phyloP scores from a whole-genome alignment of 1,284 basidiomycete genomes.

The Hemileia vastatrix region DNA sequence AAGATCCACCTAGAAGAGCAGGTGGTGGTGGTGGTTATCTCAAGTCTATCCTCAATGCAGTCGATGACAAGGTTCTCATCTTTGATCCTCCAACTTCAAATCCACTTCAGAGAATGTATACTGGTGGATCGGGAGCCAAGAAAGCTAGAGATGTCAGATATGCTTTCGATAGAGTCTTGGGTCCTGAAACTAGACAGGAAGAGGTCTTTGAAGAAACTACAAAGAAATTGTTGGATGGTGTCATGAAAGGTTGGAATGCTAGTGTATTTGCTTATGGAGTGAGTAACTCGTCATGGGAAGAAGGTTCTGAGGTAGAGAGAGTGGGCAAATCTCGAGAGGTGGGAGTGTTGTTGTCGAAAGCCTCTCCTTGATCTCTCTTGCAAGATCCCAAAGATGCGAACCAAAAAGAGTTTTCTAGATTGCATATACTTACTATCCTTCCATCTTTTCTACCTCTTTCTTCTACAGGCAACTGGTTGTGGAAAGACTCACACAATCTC shows the following conservation, averaged over 20 bases:
- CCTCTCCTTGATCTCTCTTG: too few species aligned
- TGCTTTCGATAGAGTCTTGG: conserved; percentile 42
- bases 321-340: too few species aligned
- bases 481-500: conserved; percentile 45
- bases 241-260: conserved; percentile 42
- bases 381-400: too few species aligned
- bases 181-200: conserved; percentile 33
- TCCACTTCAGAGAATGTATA: too few species aligned
- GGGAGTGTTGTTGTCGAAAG: too few species aligned
- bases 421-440: not conserved
- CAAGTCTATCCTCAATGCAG: conserved; percentile 38
- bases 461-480: conserved; percentile 37
- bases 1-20: conserved; percentile 6
- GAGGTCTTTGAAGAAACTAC: conserved; percentile 39
- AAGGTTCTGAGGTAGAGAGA: too few species aligned
- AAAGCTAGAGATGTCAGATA: conserved; percentile 36
- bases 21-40: conserved; percentile 29
- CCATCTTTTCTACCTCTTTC: too few species aligned
- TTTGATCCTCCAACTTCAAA: conserved; percentile 41
- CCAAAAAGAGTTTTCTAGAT: not conserved
- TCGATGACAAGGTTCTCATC: conserved; percentile 42
- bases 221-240: conserved; percentile 37
- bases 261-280: conserved; percentile 43
- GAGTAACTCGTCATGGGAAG: conserved; percentile 11
- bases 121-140: conserved; percentile 21